A percentile compares a stretch with the other conserved stretches of the same genome.
Evolutionary conservation across 805 yeast genomes (phyloP).

Genomic region (Ogataea haglerorum): DNA sequence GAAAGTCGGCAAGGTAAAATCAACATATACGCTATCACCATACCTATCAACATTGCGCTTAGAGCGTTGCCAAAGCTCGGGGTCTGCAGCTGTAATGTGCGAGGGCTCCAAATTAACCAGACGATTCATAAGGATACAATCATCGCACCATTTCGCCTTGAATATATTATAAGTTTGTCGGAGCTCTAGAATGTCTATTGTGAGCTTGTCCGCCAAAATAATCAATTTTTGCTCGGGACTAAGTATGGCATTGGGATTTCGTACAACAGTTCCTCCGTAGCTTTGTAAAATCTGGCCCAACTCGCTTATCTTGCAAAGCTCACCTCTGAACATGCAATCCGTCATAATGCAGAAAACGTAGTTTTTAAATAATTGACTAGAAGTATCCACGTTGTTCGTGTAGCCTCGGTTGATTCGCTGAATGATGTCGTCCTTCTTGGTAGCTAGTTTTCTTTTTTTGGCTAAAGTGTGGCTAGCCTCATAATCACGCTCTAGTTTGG

Average conservation of each 20-base stretch:
- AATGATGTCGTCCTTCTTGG: conserved; percentile 19
- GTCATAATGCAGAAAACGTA: conserved; percentile 51
- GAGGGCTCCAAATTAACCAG: conserved; percentile 57
- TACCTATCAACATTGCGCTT: conserved; percentile 45
- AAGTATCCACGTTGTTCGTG: neutral
- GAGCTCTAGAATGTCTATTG: conserved; percentile 38
- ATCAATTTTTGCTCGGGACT: conserved; percentile 20
- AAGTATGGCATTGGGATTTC: conserved; percentile 31
- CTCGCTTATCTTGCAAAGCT: conserved; percentile 33
- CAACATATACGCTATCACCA: conserved; percentile 58
- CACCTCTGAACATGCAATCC: conserved; percentile 36
- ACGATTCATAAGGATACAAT: conserved; percentile 45
- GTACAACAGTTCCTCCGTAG: conserved; percentile 49
- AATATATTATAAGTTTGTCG: conserved; percentile 51
- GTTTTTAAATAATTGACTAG: conserved; percentile 38
- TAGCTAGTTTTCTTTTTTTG: conserved; percentile 27
- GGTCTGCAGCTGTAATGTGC: conserved; percentile 47
- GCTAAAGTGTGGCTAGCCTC: conserved; percentile 18
- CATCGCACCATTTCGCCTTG: conserved; percentile 68
- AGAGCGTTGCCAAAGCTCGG: conserved; percentile 27
- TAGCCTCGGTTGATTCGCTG: conserved; percentile 14
- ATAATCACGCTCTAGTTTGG: conserved; percentile 19
- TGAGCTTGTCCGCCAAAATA: conserved; percentile 38
- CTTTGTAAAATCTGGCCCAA: conserved; percentile 38
- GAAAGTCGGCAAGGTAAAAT: conserved; percentile 26